Evolutionary conservation across 1,139 yeast species (phyloP).

Genomic region (Yamadazyma kanchanaburiensis): DNA sequence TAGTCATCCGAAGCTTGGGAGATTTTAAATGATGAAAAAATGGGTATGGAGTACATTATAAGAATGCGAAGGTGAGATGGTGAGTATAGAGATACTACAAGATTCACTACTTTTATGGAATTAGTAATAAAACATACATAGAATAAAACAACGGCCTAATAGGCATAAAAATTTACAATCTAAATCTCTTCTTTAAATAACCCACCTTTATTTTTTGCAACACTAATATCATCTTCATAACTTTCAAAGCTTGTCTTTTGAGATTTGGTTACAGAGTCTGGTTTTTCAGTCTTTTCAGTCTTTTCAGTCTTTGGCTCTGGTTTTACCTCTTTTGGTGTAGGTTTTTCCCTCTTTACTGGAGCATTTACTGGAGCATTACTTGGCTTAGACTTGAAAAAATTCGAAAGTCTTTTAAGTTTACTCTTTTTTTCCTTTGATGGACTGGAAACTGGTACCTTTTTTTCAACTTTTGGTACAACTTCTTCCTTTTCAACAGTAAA

Average conservation of each 20-base stretch:
- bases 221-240: constrained; percentile 29
- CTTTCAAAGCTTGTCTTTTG: constrained; percentile 13
- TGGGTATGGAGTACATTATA: constrained; percentile 1
- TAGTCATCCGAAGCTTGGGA: constrained; percentile 39
- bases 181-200: constrained; percentile 45
- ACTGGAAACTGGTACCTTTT: constrained; percentile 4
- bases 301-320: constrained; percentile 6
- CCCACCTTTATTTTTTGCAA: constrained; percentile 31
- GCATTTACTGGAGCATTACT: constrained; percentile 1
- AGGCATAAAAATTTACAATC: constrained; percentile 1
- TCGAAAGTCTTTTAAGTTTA: constrained; percentile 13
- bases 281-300: constrained; percentile 4
- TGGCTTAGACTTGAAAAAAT: constrained; percentile 10
- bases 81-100: no score
- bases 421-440: constrained; percentile 8
- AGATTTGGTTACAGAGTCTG: no score
- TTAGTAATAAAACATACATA: constrained; percentile 7
- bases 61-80: no score
- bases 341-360: constrained; percentile 1
- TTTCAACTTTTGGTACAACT: constrained; percentile 11
- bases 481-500: constrained; percentile 27
- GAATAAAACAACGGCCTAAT: constrained; percentile 1
- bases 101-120: no score
- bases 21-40: constrained; percentile 26
- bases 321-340: constrained; percentile 4